Percentiles rank a stretch among this genome's conserved stretches.
Evolutionary conservation across 2,329 filamentous ascomycete genomes (phyloP).

Genomic region (Parascedosporium putredinis): DNA sequence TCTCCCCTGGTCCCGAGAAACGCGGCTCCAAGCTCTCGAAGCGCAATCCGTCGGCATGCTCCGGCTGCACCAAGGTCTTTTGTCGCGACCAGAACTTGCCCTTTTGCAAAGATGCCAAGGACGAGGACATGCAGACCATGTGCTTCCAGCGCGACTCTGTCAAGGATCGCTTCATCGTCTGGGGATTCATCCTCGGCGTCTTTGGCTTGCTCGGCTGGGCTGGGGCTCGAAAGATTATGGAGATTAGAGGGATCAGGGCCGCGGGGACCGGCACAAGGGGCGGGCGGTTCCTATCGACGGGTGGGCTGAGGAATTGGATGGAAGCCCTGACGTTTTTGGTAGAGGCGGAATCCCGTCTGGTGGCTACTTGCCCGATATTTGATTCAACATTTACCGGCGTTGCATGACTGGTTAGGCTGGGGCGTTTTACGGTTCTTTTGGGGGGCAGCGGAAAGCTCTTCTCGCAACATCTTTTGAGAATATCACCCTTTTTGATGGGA

Average conservation of each 20-base stretch:
- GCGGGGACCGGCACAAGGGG: conserved; percentile 9
- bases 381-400: too few species aligned
- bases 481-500: too few species aligned
- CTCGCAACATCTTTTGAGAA: too few species aligned
- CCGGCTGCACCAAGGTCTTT: conserved; percentile 55
- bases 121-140: conserved; percentile 50
- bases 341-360: too few species aligned
- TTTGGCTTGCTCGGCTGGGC: conserved; percentile 51
- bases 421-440: not conserved
- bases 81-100: conserved; percentile 49
- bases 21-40: conserved; percentile 8
- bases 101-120: conserved; percentile 52
- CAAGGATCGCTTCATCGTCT: conserved; percentile 58
- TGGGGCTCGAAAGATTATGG: conserved; percentile 36
- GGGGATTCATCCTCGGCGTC: conserved; percentile 51
- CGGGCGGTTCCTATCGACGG: not conserved
- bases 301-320: not conserved
- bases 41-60: conserved; percentile 35
- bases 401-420: too few species aligned
- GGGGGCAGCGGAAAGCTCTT: too few species aligned
- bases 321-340: too few species aligned
- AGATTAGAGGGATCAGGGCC: conserved; percentile 24
- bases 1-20: not conserved
- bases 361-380: too few species aligned
- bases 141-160: conserved; percentile 59